These are phyloP conservation scores for Cryptococcus sp. DNA, from an alignment of 1,284 basidiomycete genomes.

Conservation along the genomic window DNA sequence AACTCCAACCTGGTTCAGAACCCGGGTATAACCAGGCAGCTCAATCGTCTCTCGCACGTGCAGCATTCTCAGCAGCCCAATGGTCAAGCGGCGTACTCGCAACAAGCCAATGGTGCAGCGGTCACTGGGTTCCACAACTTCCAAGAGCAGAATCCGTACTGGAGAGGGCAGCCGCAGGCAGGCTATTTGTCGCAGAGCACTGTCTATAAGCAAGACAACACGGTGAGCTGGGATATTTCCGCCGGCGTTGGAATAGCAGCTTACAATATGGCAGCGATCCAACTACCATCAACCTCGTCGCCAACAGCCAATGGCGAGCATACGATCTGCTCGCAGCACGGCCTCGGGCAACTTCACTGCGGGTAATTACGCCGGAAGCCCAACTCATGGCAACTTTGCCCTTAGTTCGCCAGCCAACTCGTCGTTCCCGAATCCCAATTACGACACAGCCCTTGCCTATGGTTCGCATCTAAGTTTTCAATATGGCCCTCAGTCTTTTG, in stretches of 20 bases:
- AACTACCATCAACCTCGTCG: not conserved
- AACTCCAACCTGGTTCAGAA: not conserved
- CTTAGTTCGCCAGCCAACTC: not conserved
- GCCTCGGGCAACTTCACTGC: too few species aligned
- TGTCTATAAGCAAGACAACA: slow-evolving; percentile 10
- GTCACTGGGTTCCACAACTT: slow-evolving; percentile 8
- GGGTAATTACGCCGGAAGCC: not conserved
- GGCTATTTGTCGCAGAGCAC: slow-evolving; percentile 9
- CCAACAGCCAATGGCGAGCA: not conserved
- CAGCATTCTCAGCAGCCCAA: slow-evolving; percentile 1
- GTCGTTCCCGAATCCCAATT: not conserved
- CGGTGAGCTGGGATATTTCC: not conserved
- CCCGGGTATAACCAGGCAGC: slow-evolving; percentile 1
- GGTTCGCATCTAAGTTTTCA: slow-evolving; percentile 20
- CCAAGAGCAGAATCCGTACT: slow-evolving; percentile 11
- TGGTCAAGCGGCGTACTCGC: not conserved
- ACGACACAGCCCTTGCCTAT: not conserved
- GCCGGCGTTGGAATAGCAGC: not conserved
- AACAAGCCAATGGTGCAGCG: not conserved
- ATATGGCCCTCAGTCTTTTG: too few species aligned
- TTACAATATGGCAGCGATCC: not conserved
- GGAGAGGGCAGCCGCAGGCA: slow-evolving; percentile 8
- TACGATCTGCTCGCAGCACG: not conserved
- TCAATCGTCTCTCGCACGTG: slow-evolving; percentile 3
- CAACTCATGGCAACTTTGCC: not conserved